Evolutionary conservation across 2,329 filamentous ascomycete genomes (phyloP).

Genomic region (Stemphylium vesicarium): DNA sequence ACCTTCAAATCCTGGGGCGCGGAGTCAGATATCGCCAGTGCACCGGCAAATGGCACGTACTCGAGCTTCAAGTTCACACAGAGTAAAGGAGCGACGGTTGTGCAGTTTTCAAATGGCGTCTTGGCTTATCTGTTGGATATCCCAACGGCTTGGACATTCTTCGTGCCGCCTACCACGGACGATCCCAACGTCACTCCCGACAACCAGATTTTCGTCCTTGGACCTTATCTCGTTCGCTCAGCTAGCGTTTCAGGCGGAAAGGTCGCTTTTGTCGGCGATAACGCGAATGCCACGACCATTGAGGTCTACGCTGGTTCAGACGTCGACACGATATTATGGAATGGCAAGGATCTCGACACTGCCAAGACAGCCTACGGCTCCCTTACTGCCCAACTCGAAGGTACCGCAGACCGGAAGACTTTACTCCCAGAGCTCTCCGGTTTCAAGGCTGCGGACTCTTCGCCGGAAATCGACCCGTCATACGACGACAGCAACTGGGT

Average conservation of each 20-base stretch:
- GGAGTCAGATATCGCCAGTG: conserved; percentile 45
- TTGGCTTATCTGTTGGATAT: conserved; percentile 61
- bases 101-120: conserved; percentile 59
- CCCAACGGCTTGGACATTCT: conserved; percentile 63
- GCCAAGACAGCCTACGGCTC: conserved; percentile 54
- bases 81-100: conserved; percentile 52
- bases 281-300: conserved; percentile 51
- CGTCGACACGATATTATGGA: conserved; percentile 50
- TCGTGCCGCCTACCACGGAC: conserved; percentile 57
- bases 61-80: conserved; percentile 56
- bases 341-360: conserved; percentile 52
- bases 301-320: conserved; percentile 45
- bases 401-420: conserved; percentile 50
- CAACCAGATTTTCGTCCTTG: conserved; percentile 51
- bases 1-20: conserved; percentile 52
- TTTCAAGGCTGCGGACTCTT: conserved; percentile 59
- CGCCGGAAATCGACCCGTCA: conserved; percentile 54
- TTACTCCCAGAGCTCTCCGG: conserved; percentile 53
- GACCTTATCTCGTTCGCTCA: conserved; percentile 47
- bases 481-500: conserved; percentile 62
- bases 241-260: conserved; percentile 49
- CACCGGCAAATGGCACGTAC: conserved; percentile 18
- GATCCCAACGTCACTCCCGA: conserved; percentile 54
- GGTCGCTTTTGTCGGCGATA: conserved; percentile 58
- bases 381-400: conserved; percentile 50